Evolutionary conservation across 192 early-diverging fungal species (phyloP), one percentile per base, ranked within the genome.

Genomic region (Haplosporangium gracile): DNA sequence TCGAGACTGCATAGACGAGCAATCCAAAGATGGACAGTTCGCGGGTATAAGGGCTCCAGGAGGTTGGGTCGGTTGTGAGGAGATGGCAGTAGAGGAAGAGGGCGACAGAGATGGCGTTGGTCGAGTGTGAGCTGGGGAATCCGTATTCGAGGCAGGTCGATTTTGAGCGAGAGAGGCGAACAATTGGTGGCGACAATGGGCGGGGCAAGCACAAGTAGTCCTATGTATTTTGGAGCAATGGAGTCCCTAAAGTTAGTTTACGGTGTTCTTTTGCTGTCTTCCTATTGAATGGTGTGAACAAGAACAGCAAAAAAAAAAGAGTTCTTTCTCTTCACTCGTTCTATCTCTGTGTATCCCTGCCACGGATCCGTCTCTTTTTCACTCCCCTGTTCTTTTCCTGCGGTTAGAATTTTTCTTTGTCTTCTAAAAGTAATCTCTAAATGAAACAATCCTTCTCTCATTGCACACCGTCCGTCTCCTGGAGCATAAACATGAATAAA

Each of bases 121-220:
- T 92, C 0, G 96, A 94, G 78, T 99, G 97, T 1, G 96, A 96
- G 5, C 96, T 97, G 29, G 97, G 97, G 81, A 97, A 97, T 22
- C 97, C 97, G 79, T 97, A 99, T 87, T 99, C 97, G 22, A 94
- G 87, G 18, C 94, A 92, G 75, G 93, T 92, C 13, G 92, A 92
- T 34, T 89, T 88, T 49, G 92, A 95, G 76, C 91, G 90, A 9
- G 95, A 95, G 75, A 95, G 89, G 26, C 96, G 94, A 11, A 89
- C 88, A 57, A 97, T 92, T 15, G 95, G 95, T 29, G 96, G 96
- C 65, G 93, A 93, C 8, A 92, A 74, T n/a, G 97, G 97, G 71
- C 97, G 88, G 49, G 97, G 97, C 22, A 96, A 89, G 81, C 96
- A 95, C 49, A 97, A 78, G 72, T 93, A 96, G 88, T 99, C 97